Base-by-base conservation (phyloP, 1,139 yeast genomes). In the Casaregolazyma suthepensis region DNA sequence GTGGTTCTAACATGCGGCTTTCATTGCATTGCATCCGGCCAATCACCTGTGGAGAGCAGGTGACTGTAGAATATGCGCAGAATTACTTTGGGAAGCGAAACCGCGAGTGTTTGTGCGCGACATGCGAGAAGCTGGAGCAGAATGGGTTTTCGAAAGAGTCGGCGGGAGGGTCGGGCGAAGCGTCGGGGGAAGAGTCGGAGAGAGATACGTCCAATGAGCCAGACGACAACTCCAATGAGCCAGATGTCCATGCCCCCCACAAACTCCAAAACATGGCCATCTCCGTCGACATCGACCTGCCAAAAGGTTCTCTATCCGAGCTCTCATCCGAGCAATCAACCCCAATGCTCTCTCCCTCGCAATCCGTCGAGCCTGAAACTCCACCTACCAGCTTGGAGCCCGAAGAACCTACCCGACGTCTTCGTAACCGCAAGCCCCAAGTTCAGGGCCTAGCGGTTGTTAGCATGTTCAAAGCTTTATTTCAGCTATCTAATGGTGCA, bases 41-140 rank as follows among this genome's bases (percentile, higher is more conserved):
- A 7, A 75, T 76, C 26, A 52, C 61, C 1, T 63, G 68, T 2
- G 80, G 80, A 17, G 78, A 76, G 59, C 79, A 76, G 56, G 71
- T 76, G 37, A 75, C 80, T 1, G 78, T 75, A 2, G 61, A 62
- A 35, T 76, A 76, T 59, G 68, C 79, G 0, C 60, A 68, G 6
- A 69, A 69, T 56, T 77, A 76, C 56, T 76, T 76, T 59, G 80
- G 80, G 20, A 60, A 57, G 38, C 52, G 62, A 17, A 76, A 76
- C 56, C 57, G 66, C 13, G 77, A 76, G 53, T 77, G 80, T 57
- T 57, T 75, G 42, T 76, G 80, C 59, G 71, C 73, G 1, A 65
- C 76, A 1, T 76, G 80, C 60, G 79, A 76, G 56, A 66, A 38
- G 55, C 55, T 60, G 15, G 58, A 56, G 13, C 54, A 60, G 18